Percentiles rank a stretch among this genome's conserved stretches.
phyloP scores from a whole-genome alignment of 345 rosid species.

The Anacardium occidentale region DNA sequence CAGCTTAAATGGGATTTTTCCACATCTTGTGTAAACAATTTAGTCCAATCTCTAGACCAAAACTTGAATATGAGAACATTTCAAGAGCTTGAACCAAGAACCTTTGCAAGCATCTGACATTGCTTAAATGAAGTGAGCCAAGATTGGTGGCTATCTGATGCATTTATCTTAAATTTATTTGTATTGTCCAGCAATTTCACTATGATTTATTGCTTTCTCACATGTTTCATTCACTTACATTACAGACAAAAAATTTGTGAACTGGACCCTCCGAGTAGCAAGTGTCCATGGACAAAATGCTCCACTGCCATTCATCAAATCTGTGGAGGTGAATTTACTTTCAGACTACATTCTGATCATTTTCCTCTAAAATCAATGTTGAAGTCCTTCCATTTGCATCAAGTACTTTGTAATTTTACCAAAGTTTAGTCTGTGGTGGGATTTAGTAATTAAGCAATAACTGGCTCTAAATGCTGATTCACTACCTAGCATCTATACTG shows the following conservation, averaged over 20 bases:
- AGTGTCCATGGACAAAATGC: slow-evolving; percentile 72
- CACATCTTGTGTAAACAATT: not conserved
- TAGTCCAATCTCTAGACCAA: not conserved
- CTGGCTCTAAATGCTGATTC: not conserved
- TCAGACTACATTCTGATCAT: not conserved
- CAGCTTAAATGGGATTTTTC: slow-evolving; percentile 5
- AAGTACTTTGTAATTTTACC: not conserved
- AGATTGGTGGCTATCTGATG: not conserved
- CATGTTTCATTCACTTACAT: slow-evolving; percentile 18
- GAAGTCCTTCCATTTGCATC: slow-evolving; percentile 16
- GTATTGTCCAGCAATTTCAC: not conserved
- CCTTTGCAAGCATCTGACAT: not conserved
- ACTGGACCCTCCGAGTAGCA: slow-evolving; percentile 80
- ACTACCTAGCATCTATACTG: not conserved
- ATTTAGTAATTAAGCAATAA: not conserved
- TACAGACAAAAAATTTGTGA: slow-evolving; percentile 67
- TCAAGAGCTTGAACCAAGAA: not conserved
- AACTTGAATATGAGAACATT: not conserved
- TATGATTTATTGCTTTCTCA: slow-evolving; percentile 24
- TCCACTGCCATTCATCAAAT: slow-evolving; percentile 72
- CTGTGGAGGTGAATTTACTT: slow-evolving; percentile 60
- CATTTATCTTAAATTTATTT: slow-evolving; percentile 1
- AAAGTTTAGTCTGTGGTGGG: not conserved
- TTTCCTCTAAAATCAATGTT: not conserved
- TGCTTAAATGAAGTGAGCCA: not conserved